Evolutionary conservation across 2,329 filamentous ascomycete genomes (phyloP).

Genomic region (Cyphellophora attinorum): DNA sequence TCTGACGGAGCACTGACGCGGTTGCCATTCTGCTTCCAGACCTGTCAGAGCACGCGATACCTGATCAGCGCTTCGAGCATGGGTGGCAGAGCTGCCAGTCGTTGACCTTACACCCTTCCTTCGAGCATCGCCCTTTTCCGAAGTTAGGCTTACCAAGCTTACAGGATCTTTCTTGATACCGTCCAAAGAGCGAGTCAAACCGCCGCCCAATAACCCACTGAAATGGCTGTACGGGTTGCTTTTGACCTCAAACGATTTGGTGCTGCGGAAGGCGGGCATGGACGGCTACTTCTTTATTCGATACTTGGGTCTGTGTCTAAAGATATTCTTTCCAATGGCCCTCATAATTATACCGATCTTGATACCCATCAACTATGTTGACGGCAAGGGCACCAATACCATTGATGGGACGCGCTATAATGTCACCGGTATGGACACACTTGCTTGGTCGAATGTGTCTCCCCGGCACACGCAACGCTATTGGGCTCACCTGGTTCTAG

Average conservation of each 20-base stretch:
- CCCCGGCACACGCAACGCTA: constrained; percentile 20
- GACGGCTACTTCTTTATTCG: constrained; percentile 23
- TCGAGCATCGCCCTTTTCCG: too few species aligned
- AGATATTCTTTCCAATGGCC: constrained; percentile 21
- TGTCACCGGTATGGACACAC: constrained; percentile 22
- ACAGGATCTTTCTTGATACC: constrained; percentile 22
- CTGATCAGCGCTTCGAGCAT: too few species aligned
- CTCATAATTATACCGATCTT: constrained; percentile 21
- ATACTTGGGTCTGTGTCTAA: constrained; percentile 19
- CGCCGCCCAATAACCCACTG: constrained; percentile 19
- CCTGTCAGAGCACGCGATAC: too few species aligned
- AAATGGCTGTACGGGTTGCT: constrained; percentile 20
- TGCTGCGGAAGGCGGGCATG: constrained; percentile 17
- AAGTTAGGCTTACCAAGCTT: too few species aligned
- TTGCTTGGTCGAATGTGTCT: constrained; percentile 23
- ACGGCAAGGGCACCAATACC: constrained; percentile 16
- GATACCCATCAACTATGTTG: constrained; percentile 22
- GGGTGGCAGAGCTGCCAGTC: too few species aligned
- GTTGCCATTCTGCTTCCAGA: too few species aligned
- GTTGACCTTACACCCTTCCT: too few species aligned
- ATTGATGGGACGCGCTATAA: constrained; percentile 17
- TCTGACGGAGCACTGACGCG: too few species aligned
- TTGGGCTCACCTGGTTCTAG: constrained; percentile 24
- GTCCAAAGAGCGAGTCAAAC: constrained; percentile 19
- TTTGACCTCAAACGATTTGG: constrained; percentile 15